Evolutionary conservation across 1,139 yeast species (phyloP).

Genomic region (Sugiyamaella xylanicola): DNA sequence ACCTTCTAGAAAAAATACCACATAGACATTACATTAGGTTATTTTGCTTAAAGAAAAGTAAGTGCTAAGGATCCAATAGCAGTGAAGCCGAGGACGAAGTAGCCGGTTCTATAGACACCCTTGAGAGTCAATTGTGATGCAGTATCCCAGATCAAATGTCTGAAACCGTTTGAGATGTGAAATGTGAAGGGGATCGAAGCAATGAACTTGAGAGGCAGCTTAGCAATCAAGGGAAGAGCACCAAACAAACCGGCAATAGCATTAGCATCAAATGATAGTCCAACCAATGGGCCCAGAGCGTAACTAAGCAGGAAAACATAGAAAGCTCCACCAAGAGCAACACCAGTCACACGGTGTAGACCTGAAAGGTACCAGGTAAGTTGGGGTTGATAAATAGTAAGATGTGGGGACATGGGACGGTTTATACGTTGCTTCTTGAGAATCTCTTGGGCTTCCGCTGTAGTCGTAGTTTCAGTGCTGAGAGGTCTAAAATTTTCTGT

Average conservation of each 20-base stretch:
- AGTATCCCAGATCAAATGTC: conserved; percentile 92
- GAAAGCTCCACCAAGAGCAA: conserved; percentile 69
- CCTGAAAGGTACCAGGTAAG: conserved; percentile 79
- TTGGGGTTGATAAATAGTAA: conserved; percentile 87
- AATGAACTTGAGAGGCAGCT: conserved; percentile 65
- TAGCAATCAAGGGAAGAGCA: conserved; percentile 60
- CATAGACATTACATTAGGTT: not conserved
- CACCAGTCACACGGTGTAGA: conserved; percentile 87
- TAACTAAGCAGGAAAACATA: conserved; percentile 76
- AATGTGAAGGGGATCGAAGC: conserved; percentile 83
- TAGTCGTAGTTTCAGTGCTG: conserved; percentile 54
- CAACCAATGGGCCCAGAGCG: conserved; percentile 69
- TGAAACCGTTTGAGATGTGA: conserved; percentile 83
- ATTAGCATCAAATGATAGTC: conserved; percentile 61
- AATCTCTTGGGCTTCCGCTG: conserved; percentile 65
- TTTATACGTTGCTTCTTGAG: conserved; percentile 79
- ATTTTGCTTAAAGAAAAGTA: conserved; percentile 38
- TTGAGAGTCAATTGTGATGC: conserved; percentile 75
- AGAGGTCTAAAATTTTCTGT: no score
- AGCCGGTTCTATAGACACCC: conserved; percentile 93
- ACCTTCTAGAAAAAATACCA: not conserved
- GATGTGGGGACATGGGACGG: conserved; percentile 92
- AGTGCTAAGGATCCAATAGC: conserved; percentile 60
- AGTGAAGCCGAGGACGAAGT: conserved; percentile 73
- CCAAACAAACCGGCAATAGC: conserved; percentile 53